Base-by-base conservation (phyloP, 1,284 basidiomycete genomes). In the Tilletia indica region DNA sequence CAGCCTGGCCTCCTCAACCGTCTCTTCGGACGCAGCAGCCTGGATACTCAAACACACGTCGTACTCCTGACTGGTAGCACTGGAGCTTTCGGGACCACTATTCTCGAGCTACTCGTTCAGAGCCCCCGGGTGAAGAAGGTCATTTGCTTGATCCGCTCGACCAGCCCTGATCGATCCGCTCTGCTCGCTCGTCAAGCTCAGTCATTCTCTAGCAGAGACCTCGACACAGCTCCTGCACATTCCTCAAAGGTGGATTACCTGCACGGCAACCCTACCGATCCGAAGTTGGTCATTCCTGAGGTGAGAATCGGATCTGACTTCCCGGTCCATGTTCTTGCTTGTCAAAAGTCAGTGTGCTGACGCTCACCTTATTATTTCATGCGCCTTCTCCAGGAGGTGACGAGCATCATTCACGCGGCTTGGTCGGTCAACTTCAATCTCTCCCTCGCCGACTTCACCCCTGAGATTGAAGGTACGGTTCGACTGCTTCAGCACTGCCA, bases 401-500 rank as follows among this genome's bases (percentile, higher is more conserved):
- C 61, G 11, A 38, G 25, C 4, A 64, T 64, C 61, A 39, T 64
- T 16, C 61, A 64, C 14, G 36, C 38, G 8, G 61, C 61, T 19
- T 64, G 61, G 61, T 64, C 61, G 12, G 61, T 64, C 61, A 34
- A 64, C 36, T 64, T 64, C 61, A 64, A 64, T 21, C 61, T 64
- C 25, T 64, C 61, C 36, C 61, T 64, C 3, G 14, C 38, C 61
- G 61, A 64, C 61, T 64, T 64, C 14, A 39, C 38, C 36, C 61
- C 61, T 36, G 61, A 64, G 61, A 64, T 64, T n/a, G 61, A 64
- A 38, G 61, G 61, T 4, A n/a, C 34, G 9, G 61, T 64, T 9
- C 61, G 34, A 4, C 61, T 64, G 25, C 38, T 64, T 19, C 31
- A 64, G 38, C 16, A 64, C 31, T 25, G 25, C 8, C 5, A 19